Evolutionary conservation across 1,284 basidiomycete species (phyloP), one percentile per base, ranked within the genome.

Genomic region (Earliella scabrosa): DNA sequence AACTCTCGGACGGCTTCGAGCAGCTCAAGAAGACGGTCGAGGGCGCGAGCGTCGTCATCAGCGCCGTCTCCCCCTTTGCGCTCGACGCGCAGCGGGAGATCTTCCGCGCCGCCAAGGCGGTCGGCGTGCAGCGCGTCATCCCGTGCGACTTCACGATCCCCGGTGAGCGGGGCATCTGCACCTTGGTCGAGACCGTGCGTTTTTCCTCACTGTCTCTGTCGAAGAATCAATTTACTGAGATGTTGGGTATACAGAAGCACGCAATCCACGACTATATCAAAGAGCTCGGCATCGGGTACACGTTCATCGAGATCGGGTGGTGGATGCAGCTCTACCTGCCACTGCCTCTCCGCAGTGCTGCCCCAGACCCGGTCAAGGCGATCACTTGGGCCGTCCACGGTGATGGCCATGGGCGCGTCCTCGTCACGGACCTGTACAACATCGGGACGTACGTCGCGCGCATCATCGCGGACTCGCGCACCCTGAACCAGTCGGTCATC

Each of bases 401-500:
- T 5, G 7, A 16, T 1, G 64, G 56, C 16, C 44, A 60, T 34
- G 52, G 53, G 49, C 60, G 58, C 32, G 26, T 29, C 20, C 43
- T 63, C 8, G 26, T 62, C 10, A 66, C 63, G 7, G 43, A 65
- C 46, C 16, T 54, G 16, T 21, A 53, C 18, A 45, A 60, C 50
- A 57, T 67, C 49, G 67, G 67, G 8, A 24, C 40, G 11, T 66
- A 54, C 43, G 61, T 66, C 32, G 64, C 60, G 34, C 56, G 64
- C 29, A 66, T 67, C 45, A 35, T 68, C 50, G 56, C 52, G 4
- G 69, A 71, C 41, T 51, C 60, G 21, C 63, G 69, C 16, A 68
- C 69, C 10, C 48, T 64, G 35, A 66, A 71, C 48, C 52, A 51
- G n/a, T 61, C 66, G 50, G 63, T 71, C n/a, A 66, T 69, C 51